Evolutionary conservation across 345 rosid genomes (phyloP).

Genomic region (Eucalyptus sp.): DNA sequence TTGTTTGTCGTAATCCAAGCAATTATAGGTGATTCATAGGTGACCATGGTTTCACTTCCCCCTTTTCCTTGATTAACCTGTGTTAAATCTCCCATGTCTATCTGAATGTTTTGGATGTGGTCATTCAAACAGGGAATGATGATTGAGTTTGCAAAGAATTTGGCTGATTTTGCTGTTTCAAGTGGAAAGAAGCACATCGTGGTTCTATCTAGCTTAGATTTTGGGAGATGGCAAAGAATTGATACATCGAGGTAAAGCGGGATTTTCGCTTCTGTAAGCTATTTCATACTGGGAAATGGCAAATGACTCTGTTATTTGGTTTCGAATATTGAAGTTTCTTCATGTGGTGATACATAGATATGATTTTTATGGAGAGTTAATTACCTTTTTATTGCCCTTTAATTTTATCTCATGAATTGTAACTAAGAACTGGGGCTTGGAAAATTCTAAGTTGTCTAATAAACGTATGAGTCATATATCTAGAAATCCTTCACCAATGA

Average conservation of each 20-base stretch:
- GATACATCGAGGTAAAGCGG: conserved; percentile 64
- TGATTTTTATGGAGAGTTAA: neutral
- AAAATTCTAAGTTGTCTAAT: neutral
- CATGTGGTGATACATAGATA: neutral
- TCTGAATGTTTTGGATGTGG: neutral
- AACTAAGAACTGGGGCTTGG: neutral
- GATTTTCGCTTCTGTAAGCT: neutral
- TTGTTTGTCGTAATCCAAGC: neutral
- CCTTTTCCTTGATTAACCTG: neutral
- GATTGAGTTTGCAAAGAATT: conserved; percentile 62
- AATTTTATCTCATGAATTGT: neutral
- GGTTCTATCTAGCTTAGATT: conserved; percentile 80
- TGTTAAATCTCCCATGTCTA: neutral
- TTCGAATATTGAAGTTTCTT: neutral
- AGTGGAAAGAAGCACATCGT: conserved; percentile 64
- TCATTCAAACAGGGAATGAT: conserved; percentile 54
- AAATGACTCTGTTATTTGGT: neutral
- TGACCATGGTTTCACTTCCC: neutral
- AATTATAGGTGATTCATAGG: neutral
- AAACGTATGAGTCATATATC: neutral
- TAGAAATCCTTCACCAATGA: neutral
- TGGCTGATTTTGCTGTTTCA: conserved; percentile 71
- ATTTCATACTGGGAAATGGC: neutral
- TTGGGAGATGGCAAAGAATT: conserved; percentile 72
- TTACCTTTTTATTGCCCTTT: neutral